Evolutionary conservation across 495 filamentous ascomycete genomes (phyloP).

Genomic region (Cenococcum geophilum): DNA sequence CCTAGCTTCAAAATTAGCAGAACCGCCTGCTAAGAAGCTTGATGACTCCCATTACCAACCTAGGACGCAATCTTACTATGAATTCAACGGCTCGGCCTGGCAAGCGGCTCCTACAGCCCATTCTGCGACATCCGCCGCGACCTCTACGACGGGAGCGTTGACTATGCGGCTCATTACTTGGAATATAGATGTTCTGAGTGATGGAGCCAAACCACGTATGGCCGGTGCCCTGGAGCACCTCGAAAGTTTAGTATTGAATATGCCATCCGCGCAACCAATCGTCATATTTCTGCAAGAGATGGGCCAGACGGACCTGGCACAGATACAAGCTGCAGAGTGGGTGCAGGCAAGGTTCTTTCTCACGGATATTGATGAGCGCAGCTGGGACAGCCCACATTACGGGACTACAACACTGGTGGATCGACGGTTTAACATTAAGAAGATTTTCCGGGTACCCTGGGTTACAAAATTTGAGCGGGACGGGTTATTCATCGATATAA

Average conservation of each 20-base stretch:
- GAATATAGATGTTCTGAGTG: conserved; percentile 50
- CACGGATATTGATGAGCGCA: conserved; percentile 40
- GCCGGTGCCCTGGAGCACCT: conserved; percentile 42
- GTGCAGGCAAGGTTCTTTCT: conserved; percentile 43
- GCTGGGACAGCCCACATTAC: conserved; percentile 38
- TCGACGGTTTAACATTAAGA: conserved; percentile 36
- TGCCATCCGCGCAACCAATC: conserved; percentile 18
- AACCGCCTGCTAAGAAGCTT: not conserved
- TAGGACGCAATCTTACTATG: conserved; percentile 25
- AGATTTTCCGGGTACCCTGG: conserved; percentile 45
- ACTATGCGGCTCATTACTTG: conserved; percentile 36
- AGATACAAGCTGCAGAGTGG: conserved; percentile 42
- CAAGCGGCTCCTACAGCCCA: not conserved
- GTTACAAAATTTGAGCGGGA: conserved; percentile 45
- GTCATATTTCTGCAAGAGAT: conserved; percentile 52
- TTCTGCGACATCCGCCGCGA: not conserved
- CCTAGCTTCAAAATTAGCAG: conserved; percentile 8
- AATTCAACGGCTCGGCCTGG: conserved; percentile 16
- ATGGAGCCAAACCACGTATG: conserved; percentile 41
- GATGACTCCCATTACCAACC: conserved; percentile 18
- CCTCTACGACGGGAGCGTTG: not conserved
- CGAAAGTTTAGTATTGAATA: conserved; percentile 21
- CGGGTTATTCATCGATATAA: conserved; percentile 48
- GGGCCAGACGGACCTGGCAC: conserved; percentile 38
- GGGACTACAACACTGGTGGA: conserved; percentile 51